Evolutionary conservation across 2,329 filamentous ascomycete genomes (phyloP).

Genomic region (Trichoderma sp.): DNA sequence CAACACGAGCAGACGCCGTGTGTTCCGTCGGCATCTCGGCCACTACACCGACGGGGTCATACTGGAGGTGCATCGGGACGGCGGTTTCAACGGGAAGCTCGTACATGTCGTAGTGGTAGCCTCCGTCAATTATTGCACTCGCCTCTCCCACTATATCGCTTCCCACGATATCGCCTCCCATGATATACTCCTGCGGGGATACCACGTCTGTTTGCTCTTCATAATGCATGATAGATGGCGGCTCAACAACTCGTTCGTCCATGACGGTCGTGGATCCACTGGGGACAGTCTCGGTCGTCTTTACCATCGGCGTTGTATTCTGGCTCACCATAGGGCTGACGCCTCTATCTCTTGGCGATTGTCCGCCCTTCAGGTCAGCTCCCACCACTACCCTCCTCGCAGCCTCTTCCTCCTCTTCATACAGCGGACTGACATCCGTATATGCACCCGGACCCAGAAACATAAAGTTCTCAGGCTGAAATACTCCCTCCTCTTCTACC

Average conservation of each 20-base stretch:
- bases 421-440: constrained; percentile 44
- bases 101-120: constrained; percentile 22
- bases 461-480: constrained; percentile 53
- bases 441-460: constrained; percentile 48
- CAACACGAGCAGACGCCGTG: constrained; percentile 40
- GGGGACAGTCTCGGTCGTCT: constrained; percentile 22
- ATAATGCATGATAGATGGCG: background rate
- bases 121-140: background rate
- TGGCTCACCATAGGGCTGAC: constrained; percentile 32
- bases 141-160: constrained; percentile 9
- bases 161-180: constrained; percentile 1
- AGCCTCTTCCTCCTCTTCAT: constrained; percentile 37
- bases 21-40: constrained; percentile 47
- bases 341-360: constrained; percentile 24
- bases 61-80: constrained; percentile 24
- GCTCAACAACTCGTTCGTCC: background rate
- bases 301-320: constrained; percentile 30
- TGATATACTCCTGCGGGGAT: constrained; percentile 20
- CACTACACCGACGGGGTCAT: constrained; percentile 43
- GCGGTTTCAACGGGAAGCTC: constrained; percentile 32
- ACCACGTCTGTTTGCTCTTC: background rate
- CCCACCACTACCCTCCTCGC: constrained; percentile 28
- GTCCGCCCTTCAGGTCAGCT: background rate
- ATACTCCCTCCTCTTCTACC: constrained; percentile 38
- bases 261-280: background rate